Conservation (phyloP, 179 eudicot species). For the Heliamphora pulchella region DNA sequence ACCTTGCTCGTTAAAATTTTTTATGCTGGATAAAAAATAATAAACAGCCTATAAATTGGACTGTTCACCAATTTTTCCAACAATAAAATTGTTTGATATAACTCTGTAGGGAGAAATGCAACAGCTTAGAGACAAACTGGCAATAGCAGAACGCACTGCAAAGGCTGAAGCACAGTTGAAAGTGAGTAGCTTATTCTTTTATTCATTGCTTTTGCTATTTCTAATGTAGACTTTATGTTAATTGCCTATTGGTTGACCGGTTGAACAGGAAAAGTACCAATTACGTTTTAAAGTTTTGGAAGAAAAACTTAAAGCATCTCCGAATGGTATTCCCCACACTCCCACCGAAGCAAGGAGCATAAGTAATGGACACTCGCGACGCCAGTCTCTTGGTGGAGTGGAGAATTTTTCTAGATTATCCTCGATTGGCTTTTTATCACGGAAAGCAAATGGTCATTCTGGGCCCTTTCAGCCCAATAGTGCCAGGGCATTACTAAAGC, state of each 20-base stretch:
- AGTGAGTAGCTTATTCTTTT: conserved; percentile 26
- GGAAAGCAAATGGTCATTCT: conserved; percentile 37
- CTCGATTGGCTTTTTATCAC: conserved; percentile 44
- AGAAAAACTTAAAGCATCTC: conserved; percentile 52
- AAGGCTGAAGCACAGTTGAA: conserved; percentile 73
- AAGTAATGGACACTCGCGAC: conserved; percentile 52
- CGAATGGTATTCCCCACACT: conserved; percentile 31
- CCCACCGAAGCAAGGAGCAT: conserved; percentile 40
- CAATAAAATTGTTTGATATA: not conserved
- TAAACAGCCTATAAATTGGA: no score
- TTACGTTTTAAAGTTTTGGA: conserved; percentile 80
- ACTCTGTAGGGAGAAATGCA: conserved; percentile 64
- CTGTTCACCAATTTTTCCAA: not conserved
- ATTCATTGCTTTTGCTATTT: conserved; percentile 1
- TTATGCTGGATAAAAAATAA: no score
- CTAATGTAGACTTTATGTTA: conserved; percentile 9
- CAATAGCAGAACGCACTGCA: conserved; percentile 67
- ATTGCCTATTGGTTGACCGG: conserved; percentile 1
- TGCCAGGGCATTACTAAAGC: conserved; percentile 33
- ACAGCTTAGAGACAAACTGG: conserved; percentile 62
- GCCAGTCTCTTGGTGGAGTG: conserved; percentile 65
- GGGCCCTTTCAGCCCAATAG: conserved; percentile 26
- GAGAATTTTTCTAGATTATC: conserved; percentile 45
- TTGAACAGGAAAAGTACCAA: conserved; percentile 61
- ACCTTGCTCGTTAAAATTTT: no score